Base-by-base conservation (phyloP, 495 filamentous ascomycete genomes). In the Neurospora sublineolata region DNA sequence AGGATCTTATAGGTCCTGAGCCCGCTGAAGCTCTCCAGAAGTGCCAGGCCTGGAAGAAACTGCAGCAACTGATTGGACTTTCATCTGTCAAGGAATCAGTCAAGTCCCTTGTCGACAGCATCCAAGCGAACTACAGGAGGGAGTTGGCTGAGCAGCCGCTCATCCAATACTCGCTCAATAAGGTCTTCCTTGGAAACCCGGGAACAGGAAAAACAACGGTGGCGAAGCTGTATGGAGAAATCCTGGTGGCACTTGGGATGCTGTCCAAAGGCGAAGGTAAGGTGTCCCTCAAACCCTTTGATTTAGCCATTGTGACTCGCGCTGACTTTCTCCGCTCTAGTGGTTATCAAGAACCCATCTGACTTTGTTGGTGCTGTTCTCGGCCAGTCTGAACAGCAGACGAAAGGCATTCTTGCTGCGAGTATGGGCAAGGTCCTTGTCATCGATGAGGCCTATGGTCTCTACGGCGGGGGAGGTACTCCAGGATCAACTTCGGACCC, bases 161-260 rank as follows among this genome's bases (percentile, higher is more conserved):
- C 4, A 78, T 92, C 4, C 78, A 89, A 64, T 87, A 86, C 42
- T 87, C 83, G 3, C 83, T 94, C 5, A 93, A 94, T 76, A 81
- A 84, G n/a, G 87, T 93, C 20, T 93, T 93, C 68, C 77, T 91
- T 3, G 91, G 91, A 1, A 84, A 82, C 40, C 91, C 90, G 1
- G 91, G 91, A 2, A 93, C 91, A 0, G 91, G 92, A 0, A 94
- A 94, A 75, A 94, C 92, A 0, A 87, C 90, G 0, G 89, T 94
- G 0, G 92, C 90, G 0, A 92, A 92, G 77, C 76, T 94, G 3
- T 94, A 91, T 74, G 90, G 89, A 0, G 80, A 86, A 73, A 88
- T 92, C 14, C 77, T 92, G 6, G 88, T 84, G 0, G 84, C 89
- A 69, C 76, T 92, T 16, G 89, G 89, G 0, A 68, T 88, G 40